Evolutionary conservation across 257 asterid species (phyloP).

Genomic region (Eustoma russellianum): DNA sequence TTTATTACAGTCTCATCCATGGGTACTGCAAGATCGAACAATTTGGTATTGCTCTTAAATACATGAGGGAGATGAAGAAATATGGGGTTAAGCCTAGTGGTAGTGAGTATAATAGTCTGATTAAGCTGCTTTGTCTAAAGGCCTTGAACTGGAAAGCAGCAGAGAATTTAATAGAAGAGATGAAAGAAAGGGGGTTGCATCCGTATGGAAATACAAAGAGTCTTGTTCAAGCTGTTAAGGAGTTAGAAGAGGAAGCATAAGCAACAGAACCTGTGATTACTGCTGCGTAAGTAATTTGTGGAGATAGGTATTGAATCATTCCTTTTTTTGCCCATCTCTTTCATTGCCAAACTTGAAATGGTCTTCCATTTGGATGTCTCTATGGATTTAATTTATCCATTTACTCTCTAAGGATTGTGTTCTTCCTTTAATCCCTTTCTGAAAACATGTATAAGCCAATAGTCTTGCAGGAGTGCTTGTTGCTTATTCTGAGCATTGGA

Average conservation of each 20-base stretch:
- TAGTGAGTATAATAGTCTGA: constrained; percentile 71
- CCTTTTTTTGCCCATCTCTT: too few species aligned
- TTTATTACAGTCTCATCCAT: constrained; percentile 61
- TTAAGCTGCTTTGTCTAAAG: constrained; percentile 74
- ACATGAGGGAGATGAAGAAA: constrained; percentile 63
- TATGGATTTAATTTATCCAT: too few species aligned
- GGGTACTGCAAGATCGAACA: constrained; percentile 81
- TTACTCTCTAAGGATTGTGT: too few species aligned
- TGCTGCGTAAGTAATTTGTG: constrained; percentile 5
- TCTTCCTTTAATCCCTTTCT: too few species aligned
- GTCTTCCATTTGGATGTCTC: too few species aligned
- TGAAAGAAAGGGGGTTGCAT: constrained; percentile 50
- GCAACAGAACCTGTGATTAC: constrained; percentile 16
- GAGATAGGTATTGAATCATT: too few species aligned
- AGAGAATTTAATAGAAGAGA: constrained; percentile 54
- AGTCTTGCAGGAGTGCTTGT: too few species aligned
- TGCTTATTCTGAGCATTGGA: too few species aligned
- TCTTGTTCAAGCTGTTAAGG: constrained; percentile 70
- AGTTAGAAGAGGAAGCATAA: constrained; percentile 42
- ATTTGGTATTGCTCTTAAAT: constrained; percentile 54
- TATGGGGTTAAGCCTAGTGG: constrained; percentile 53
- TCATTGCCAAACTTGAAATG: too few species aligned
- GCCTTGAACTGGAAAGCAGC: constrained; percentile 81
- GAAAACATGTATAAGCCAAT: too few species aligned
- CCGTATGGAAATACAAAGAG: constrained; percentile 63